phyloP scores from a whole-genome alignment of 2,329 filamentous ascomycete genomes.

The Arthrobotrys sphaeroides region DNA sequence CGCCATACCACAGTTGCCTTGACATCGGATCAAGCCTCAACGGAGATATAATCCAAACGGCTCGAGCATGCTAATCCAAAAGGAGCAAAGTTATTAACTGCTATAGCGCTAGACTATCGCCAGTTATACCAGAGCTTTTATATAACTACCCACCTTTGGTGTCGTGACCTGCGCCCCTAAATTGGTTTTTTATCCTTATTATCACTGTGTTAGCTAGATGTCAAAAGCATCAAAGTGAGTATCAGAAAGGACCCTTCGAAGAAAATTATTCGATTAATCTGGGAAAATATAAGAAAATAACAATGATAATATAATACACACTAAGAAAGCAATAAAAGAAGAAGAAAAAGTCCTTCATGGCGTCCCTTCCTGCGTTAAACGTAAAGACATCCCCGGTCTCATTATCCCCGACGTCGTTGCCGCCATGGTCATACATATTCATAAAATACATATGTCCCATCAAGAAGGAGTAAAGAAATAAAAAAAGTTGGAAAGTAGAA shows the following conservation, averaged over 20 bases:
- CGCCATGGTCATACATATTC: conserved; percentile 17
- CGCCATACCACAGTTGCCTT: no score
- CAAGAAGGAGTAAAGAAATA: conserved; percentile 2
- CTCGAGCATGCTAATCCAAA: background rate
- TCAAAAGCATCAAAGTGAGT: no score
- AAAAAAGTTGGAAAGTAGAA: background rate
- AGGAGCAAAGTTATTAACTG: background rate
- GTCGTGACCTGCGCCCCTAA: no score
- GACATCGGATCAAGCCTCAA: background rate
- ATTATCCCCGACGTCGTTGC: background rate
- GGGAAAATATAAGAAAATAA: background rate
- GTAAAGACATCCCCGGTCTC: background rate
- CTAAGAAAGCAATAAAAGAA: background rate
- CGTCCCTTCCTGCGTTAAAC: conserved; percentile 11
- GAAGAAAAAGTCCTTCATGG: conserved; percentile 4
- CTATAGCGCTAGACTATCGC: no score
- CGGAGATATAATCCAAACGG: conserved; percentile 4
- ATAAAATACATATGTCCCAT: conserved; percentile 7
- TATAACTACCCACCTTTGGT: no score
- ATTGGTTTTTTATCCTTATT: no score
- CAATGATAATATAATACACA: background rate
- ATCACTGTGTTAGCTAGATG: no score
- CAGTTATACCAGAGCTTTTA: no score
- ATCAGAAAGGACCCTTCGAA: background rate
- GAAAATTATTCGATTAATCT: background rate